Base-by-base conservation (phyloP, 345 rosid species). In the Boechera stricta region DNA sequence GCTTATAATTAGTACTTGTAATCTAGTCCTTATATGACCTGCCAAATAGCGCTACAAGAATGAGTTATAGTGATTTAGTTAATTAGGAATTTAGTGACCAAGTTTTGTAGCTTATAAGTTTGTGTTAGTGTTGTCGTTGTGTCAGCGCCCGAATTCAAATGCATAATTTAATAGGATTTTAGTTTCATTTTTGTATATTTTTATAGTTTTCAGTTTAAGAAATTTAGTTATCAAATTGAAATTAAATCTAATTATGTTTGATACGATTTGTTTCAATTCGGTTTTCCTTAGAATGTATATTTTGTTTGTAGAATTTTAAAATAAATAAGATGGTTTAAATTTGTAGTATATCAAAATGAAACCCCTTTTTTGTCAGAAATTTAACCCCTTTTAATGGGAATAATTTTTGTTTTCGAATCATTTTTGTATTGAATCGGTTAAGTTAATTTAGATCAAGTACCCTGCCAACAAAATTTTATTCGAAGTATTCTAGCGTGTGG, bases 1-100 rank as follows among this genome's bases (percentile, higher is more conserved):
- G 67, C 67, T 52, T 6, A 87, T 56, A 31, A 85, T 69, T 73
- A 89, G 60, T 39, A 81, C 45, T 38, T 4, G 72, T 44, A 79
- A 51, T 35, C 74, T 71, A 26, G 6, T 47, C 21, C 51, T 69
- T 4, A 79, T 36, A 51, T 44, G 29, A 28, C 84, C 89, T 85
- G 85, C 10, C 47, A 2, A 21, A 39, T 38, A 51, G 45, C 9
- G 31, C 68, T 48, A 38, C 65, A 45, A 33, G 24, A 42, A 8
- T 44, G 42, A 10, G 13, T 58, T 44, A 0, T 38, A 38, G 15
- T 10, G 45, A 10, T 41, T 41, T 44, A 5, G 49, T 13, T 15
- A 45, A 5, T 13, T 13, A 13, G 49, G 16, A 15, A 45, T 13
- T 13, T 44, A 4, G 48, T 44, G 48, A 44, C 48, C 48, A 44